phyloP scores from a whole-genome alignment of 2,329 filamentous ascomycete genomes.

The Penicillium rolfsii region DNA sequence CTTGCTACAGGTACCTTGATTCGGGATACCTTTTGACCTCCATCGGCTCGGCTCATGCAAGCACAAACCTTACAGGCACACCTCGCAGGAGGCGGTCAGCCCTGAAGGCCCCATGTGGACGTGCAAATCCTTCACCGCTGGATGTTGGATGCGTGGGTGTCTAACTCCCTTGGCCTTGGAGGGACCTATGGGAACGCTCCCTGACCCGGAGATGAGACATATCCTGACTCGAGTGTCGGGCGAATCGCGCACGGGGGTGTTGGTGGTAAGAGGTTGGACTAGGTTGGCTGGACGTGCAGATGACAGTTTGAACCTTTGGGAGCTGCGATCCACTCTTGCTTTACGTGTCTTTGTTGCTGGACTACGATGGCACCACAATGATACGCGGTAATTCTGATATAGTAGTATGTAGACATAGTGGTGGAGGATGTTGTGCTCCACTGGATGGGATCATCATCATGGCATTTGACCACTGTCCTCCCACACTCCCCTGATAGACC shows the following conservation, averaged over 20 bases:
- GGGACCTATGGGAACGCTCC: background rate
- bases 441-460: constrained; percentile 14
- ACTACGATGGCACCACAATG: background rate
- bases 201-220: background rate
- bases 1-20: background rate
- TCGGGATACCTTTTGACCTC: constrained; percentile 6
- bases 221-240: background rate
- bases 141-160: constrained; percentile 28
- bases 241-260: constrained; percentile 4
- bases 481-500: constrained; percentile 13
- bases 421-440: background rate
- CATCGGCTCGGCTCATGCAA: constrained; percentile 28
- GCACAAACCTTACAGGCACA: constrained; percentile 31
- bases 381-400: background rate
- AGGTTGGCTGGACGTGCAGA: constrained; percentile 5
- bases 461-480: background rate
- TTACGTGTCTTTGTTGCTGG: background rate
- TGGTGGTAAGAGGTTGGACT: background rate
- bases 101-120: constrained; percentile 15
- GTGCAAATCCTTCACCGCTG: constrained; percentile 26
- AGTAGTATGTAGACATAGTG: background rate
- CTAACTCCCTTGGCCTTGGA: constrained; percentile 10
- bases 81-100: constrained; percentile 37
- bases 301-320: constrained; percentile 7
- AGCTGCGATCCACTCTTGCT: constrained; percentile 13